Evolutionary conservation across 768 basidiomycete species (phyloP), one percentile per base, ranked within the genome.

Genomic region (Leucosporidium yakuticum): DNA sequence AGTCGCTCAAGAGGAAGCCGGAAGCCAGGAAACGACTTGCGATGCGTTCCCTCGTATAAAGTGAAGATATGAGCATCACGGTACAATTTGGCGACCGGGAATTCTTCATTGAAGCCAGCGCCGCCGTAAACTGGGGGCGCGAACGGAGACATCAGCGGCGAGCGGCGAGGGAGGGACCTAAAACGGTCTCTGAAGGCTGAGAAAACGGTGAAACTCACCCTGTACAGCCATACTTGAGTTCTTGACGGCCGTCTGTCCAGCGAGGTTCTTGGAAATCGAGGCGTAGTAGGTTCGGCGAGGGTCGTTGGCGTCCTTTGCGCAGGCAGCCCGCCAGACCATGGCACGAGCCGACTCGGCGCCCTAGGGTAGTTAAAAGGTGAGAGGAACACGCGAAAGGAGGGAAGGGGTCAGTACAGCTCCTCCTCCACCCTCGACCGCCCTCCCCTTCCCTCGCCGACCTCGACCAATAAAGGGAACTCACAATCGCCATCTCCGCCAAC

Each of bases 401-500:
- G 39, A 44, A 15, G 14, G 17, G 39, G 14, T 44, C 39, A 44
- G 39, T 44, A 44, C 39, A 44, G 39, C 39, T 44, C 14, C 39
- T 44, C 8, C 39, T 15, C 39, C 14, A 3, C n/a, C n/a, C n/a
- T n/a, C n/a, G n/a, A n/a, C n/a, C n/a, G n/a, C n/a, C n/a, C n/a
- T n/a, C n/a, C n/a, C n/a, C n/a, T n/a, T n/a, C n/a, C 39, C 39
- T 44, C 39, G 8, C 39, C 39, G 12, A 36, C 39, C 39, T 15
- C 14, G 2, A 44, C 8, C 6, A 15, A 44, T 3, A 44, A 3
- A 15, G 2, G 3, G 2, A 44, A 44, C 39, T 44, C 39, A 44
- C 74, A 64, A 80, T 80, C 8, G 79, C 79, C 80, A 81, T 81
- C 61, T 81, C 80, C 5, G 79, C 79, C 5, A 81, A 72, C 75